Base-by-base conservation (phyloP, 768 basidiomycete genomes). In the Tylopilus subfusipes region DNA sequence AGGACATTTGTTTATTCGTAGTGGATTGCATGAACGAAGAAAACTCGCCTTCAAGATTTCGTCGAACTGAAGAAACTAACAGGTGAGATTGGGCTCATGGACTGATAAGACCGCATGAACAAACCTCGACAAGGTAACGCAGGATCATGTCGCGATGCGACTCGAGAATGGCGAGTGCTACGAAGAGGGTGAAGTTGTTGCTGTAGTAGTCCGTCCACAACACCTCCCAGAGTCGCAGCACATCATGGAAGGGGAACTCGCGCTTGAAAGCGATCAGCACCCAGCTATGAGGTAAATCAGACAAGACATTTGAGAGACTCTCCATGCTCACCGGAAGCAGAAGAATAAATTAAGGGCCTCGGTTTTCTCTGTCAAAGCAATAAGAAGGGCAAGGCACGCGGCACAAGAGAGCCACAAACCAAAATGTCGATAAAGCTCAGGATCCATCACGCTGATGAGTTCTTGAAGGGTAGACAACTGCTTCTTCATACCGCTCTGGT, bases 401-500 rank as follows among this genome's bases (percentile, higher is more conserved):
- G 11, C 6, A 33, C 2, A 46, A 27, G 22, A 44, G 13, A 43
- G 42, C 12, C 5, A 54, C 68, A 48, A 61, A 90, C 90, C 90
- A 50, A 98, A 72, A 72, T 98, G 95, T 40, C 87, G 83, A 69
- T 95, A 97, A 21, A 99, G 72, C 65, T 98, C 92, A 1, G 95
- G 94, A 65, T 99, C 97, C 92, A 98, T 96, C 30, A 95, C 80
- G 33, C 82, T 81, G 38, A 98, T 89, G 14, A 99, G 73, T 62
- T 96, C 86, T 64, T 98, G 97, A 19, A 99, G 74, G 9, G 89
- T 90, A 25, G 84, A 81, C 24, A 99, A 72, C 65, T 98, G 94
- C 56, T 87, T 86, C 79, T 93, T 95, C 97, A 99, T 99, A 4
- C 97, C 97, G 55, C 89, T 92, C 68, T 99, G 97, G 65, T 99